phyloP scores from a whole-genome alignment of 176 grass and related monocot genomes.

The Miscanthus lutarioriparius region DNA sequence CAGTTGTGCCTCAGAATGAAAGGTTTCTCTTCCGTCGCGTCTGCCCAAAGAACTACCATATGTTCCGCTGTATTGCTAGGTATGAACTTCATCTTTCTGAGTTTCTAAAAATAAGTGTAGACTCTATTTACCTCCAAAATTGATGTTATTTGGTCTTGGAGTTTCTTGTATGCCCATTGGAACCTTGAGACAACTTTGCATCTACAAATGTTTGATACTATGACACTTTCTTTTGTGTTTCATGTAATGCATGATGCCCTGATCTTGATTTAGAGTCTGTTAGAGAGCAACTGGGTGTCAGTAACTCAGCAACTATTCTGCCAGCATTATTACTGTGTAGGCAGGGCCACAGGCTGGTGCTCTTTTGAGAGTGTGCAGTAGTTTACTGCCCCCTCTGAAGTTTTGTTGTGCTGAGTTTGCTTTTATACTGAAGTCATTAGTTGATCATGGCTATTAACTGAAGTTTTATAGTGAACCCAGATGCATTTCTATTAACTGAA shows the following conservation, averaged over 20 bases:
- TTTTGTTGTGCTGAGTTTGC: background rate
- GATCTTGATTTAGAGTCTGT: slow-evolving; percentile 16
- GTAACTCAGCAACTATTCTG: background rate
- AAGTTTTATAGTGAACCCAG: slow-evolving; percentile 5
- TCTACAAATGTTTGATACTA: slow-evolving; percentile 27
- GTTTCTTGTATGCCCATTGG: slow-evolving; percentile 22
- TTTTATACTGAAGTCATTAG: background rate
- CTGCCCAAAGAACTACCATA: slow-evolving; percentile 88
- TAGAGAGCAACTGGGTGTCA: slow-evolving; percentile 3
- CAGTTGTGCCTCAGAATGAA: slow-evolving; percentile 91
- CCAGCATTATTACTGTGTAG: slow-evolving; percentile 21
- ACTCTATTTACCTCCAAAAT: background rate
- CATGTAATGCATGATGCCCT: slow-evolving; percentile 10
- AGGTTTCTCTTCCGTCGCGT: slow-evolving; percentile 95
- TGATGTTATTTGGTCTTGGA: slow-evolving; percentile 14
- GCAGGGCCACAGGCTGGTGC: background rate
- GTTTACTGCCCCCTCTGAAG: slow-evolving; percentile 15
- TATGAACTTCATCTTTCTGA: slow-evolving; percentile 26
- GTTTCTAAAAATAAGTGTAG: background rate
- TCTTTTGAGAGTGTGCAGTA: slow-evolving; percentile 18
- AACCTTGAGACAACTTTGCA: background rate
- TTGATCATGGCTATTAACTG: background rate
- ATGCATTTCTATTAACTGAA: slow-evolving; percentile 18
- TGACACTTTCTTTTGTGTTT: slow-evolving; percentile 25
- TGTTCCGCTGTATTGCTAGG: slow-evolving; percentile 98